Percentiles rank a stretch among this genome's conserved stretches.
Evolutionary conservation across 1,284 basidiomycete genomes (phyloP).

Genomic region (Kalmanozyma brasiliensis): DNA sequence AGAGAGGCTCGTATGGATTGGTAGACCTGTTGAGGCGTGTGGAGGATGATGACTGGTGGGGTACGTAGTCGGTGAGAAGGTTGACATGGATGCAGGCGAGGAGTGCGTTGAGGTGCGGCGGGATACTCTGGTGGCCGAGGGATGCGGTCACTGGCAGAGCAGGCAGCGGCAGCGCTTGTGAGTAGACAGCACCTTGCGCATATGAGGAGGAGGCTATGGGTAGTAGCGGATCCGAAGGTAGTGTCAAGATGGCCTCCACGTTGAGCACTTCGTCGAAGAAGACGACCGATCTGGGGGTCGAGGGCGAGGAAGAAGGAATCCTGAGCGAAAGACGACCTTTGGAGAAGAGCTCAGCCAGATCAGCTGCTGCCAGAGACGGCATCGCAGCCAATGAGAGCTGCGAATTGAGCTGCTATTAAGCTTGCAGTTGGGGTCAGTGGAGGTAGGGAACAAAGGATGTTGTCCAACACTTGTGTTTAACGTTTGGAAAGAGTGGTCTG

Average conservation of each 20-base stretch:
- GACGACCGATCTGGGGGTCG: slow-evolving; percentile 18
- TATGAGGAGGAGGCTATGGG: slow-evolving; percentile 8
- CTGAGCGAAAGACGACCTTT: slow-evolving; percentile 26
- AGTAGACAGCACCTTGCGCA: neutral
- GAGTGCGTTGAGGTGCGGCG: slow-evolving; percentile 28
- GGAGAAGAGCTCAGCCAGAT: slow-evolving; percentile 33
- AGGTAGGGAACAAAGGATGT: slow-evolving; percentile 2
- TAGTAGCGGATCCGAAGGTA: slow-evolving; percentile 25
- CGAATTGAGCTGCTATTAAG: neutral
- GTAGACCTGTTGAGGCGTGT: slow-evolving; percentile 7
- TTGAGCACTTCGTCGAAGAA: slow-evolving; percentile 46
- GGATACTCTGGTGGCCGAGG: slow-evolving; percentile 13
- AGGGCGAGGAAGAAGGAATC: slow-evolving; percentile 17
- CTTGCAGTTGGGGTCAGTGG: neutral
- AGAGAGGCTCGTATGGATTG: slow-evolving; percentile 40
- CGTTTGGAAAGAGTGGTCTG: slow-evolving; percentile 2
- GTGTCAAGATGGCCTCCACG: slow-evolving; percentile 22
- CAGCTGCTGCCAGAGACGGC: slow-evolving; percentile 19
- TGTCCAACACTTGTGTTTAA: slow-evolving; percentile 7
- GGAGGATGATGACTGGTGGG: slow-evolving; percentile 7
- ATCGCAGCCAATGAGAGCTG: slow-evolving; percentile 5
- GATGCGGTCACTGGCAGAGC: slow-evolving; percentile 2
- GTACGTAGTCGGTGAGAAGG: slow-evolving; percentile 40
- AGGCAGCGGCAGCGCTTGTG: slow-evolving; percentile 11
- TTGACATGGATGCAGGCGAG: slow-evolving; percentile 40